These are phyloP conservation scores for Eragrostis tef DNA, from an alignment of 202 grass and related monocot species.

Conservation along the genomic window DNA sequence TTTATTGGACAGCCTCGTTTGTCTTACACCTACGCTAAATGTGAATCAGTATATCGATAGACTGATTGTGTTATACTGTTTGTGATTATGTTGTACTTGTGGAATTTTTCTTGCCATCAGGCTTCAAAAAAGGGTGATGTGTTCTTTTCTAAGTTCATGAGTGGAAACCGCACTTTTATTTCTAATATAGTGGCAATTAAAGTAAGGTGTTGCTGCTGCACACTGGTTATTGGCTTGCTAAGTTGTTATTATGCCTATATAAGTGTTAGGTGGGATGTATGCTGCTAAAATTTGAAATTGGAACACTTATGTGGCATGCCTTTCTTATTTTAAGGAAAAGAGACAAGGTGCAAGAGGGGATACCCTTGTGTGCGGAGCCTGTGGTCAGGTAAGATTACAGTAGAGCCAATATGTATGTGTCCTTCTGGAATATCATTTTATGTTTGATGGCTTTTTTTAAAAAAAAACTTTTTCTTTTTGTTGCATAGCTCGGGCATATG, in stretches of 20 bases:
- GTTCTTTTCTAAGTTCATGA: slow-evolving; percentile 21
- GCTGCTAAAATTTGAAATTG: slow-evolving; percentile 20
- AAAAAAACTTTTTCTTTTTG: slow-evolving; percentile 21
- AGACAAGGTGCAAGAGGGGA: slow-evolving; percentile 75
- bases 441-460: background rate
- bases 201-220: background rate
- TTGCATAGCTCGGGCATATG: slow-evolving; percentile 89
- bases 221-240: slow-evolving; percentile 26
- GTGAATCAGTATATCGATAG: background rate
- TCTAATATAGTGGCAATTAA: background rate
- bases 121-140: background rate
- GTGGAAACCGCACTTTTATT: background rate
- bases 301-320: slow-evolving; percentile 19
- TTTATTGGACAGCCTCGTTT: slow-evolving; percentile 1
- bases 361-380: slow-evolving; percentile 88
- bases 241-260: background rate
- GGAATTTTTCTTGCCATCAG: slow-evolving; percentile 3
- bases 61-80: background rate
- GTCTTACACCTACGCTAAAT: background rate
- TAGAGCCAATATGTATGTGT: slow-evolving; percentile 19
- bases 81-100: background rate
- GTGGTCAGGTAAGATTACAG: slow-evolving; percentile 75
- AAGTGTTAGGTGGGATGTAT: slow-evolving; percentile 7
- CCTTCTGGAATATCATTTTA: slow-evolving; percentile 34
- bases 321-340: slow-evolving; percentile 83